Base-by-base conservation (phyloP, 805 yeast species). In the Pichia insulana region DNA sequence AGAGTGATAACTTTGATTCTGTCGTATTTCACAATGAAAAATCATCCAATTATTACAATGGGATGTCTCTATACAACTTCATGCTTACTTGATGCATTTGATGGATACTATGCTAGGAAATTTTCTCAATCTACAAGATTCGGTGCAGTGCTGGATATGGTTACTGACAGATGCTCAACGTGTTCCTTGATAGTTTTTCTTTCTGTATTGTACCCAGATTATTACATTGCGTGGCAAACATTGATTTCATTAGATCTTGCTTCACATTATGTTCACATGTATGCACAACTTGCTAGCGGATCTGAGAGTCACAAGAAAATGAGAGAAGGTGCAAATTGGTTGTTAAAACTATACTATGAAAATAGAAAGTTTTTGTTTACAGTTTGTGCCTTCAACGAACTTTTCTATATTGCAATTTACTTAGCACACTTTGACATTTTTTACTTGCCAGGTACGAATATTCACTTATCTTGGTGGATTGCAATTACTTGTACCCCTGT, bases 81-180 rank as follows among this genome's bases (percentile, higher is more conserved):
- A 11, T 94, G 98, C 53, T 69, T 92, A 43, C 69, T 92, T 48
- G 99, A 92, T 63, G 99, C 99, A 0, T 76, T 88, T 44, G 99
- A 92, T 61, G 99, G 99, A 4, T 79, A 82, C 42, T 95, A 96
- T 44, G 99, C 99, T 4, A 74, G 99, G 49, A 74, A 73, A 55
- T 86, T 71, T 60, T 77, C 84, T 59, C 99, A 92, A 62, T 82
- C 95, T 13, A 85, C 97, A 27, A 74, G 77, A 51, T 86, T 87
- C 52, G 99, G 99, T 30, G 97, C 98, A 16, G 95, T 94, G 17
- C 73, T 92, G 53, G 99, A 92, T 63, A 92, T 92, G 99, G 97
- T 92, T 27, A 90, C 98, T 16, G 99, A 92, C 62, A 74, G 99
- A 58, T 92, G 97, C 60, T 89, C 98, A 12, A 92, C 99, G 0